phyloP scores from a whole-genome alignment of 148 eudicot genomes.

The Selenicereus undatus region DNA sequence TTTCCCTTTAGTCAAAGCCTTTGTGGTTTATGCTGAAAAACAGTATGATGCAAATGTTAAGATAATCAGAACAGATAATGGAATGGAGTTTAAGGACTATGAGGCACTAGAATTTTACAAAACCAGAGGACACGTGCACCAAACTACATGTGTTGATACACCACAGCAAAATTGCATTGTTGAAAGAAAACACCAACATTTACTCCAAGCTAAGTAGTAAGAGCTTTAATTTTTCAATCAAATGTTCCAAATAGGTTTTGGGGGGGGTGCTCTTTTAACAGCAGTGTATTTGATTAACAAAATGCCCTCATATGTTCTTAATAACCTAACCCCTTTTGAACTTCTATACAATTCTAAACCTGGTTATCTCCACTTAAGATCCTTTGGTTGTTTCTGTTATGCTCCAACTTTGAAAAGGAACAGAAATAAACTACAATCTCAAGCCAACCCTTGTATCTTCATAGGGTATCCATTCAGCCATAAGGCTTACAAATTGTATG shows the following conservation, averaged over 20 bases:
- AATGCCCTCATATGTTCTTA: background rate
- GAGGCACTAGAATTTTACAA: background rate
- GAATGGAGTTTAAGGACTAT: background rate
- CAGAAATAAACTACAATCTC: no score
- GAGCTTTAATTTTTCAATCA: conserved; percentile 9
- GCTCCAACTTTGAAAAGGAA: no score
- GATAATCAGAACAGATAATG: conserved; percentile 17
- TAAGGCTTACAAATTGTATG: no score
- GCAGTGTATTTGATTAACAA: background rate
- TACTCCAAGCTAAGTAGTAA: background rate
- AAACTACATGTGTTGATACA: background rate
- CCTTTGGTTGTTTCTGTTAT: no score
- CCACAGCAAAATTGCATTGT: conserved; percentile 20
- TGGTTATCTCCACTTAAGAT: no score
- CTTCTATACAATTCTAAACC: no score
- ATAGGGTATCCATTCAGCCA: no score
- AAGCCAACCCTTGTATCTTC: no score
- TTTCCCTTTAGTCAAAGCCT: background rate
- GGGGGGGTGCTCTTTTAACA: background rate
- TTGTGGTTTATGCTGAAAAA: background rate
- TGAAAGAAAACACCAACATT: conserved; percentile 18
- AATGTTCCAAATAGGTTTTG: background rate
- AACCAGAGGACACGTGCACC: background rate
- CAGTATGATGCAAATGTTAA: background rate
- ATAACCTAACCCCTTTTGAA: no score